Percentiles rank a stretch among this genome's conserved stretches.
These are phyloP conservation scores for Hepatocystis sp. DNA, from an alignment of 169 alveolate genomes.

Conservation along the genomic window DNA sequence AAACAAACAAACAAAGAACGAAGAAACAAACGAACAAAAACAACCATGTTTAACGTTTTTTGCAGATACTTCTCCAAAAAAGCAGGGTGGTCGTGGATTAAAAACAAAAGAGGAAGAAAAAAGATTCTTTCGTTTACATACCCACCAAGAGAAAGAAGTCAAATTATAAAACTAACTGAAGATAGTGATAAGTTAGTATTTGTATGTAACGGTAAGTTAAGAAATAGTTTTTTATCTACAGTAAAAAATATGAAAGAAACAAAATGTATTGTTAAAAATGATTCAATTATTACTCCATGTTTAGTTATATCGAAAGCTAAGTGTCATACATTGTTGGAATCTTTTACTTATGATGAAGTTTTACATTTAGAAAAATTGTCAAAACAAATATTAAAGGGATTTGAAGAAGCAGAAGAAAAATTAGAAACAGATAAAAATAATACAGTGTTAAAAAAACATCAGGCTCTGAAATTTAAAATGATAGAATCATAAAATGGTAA, in stretches of 20 bases:
- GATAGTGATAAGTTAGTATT: slow-evolving; percentile 74
- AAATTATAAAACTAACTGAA: slow-evolving; percentile 55
- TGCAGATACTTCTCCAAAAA: slow-evolving; percentile 64
- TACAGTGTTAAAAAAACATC: slow-evolving; percentile 41
- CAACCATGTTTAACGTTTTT: slow-evolving; percentile 44
- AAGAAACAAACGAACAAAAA: too few species aligned
- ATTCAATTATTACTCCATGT: slow-evolving; percentile 50
- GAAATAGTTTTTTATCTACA: slow-evolving; percentile 44
- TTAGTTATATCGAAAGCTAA: slow-evolving; percentile 73
- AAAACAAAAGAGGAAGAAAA: slow-evolving; percentile 75
- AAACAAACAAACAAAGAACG: too few species aligned
- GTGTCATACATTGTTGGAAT: slow-evolving; percentile 71
- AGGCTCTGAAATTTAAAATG: slow-evolving; percentile 68
- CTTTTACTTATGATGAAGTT: slow-evolving; percentile 74
- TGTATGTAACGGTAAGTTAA: slow-evolving; percentile 70
- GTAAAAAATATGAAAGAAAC: slow-evolving; percentile 73
- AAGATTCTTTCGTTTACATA: slow-evolving; percentile 58
- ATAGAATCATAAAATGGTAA: slow-evolving; percentile 7
- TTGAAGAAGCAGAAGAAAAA: slow-evolving; percentile 59
- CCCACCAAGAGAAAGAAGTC: slow-evolving; percentile 76
- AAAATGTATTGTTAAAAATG: slow-evolving; percentile 69
- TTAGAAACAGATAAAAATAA: slow-evolving; percentile 30
- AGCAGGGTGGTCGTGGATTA: slow-evolving; percentile 77
- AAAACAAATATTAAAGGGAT: slow-evolving; percentile 31
- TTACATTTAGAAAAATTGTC: slow-evolving; percentile 62